Percentiles rank a stretch among this genome's conserved stretches.
These are phyloP conservation scores for Dinochytrium kinnereticum DNA, from an alignment of 371 early-diverging fungal genomes.

Conservation along the genomic window DNA sequence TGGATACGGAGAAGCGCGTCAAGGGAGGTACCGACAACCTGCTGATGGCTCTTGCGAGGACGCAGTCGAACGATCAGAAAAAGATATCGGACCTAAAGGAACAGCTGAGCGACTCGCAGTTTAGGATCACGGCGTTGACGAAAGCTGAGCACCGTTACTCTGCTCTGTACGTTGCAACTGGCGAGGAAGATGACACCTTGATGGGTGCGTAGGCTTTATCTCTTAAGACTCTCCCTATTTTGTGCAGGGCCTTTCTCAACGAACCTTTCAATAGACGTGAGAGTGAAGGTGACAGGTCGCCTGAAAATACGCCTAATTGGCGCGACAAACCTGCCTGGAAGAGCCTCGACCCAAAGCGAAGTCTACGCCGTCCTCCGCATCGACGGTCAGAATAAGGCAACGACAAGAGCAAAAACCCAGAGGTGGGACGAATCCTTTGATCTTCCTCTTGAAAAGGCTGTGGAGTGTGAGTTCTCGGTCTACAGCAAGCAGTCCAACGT, in stretches of 20 bases:
- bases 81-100: slow-evolving; percentile 38
- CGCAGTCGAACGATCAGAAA: slow-evolving; percentile 20
- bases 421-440: slow-evolving; percentile 55
- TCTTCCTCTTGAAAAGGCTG: slow-evolving; percentile 49
- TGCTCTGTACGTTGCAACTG: slow-evolving; percentile 37
- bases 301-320: slow-evolving; percentile 42
- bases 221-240: background rate
- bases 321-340: slow-evolving; percentile 47
- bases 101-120: slow-evolving; percentile 45
- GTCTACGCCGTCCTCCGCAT: slow-evolving; percentile 45
- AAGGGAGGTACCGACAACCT: slow-evolving; percentile 75
- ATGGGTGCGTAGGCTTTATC: slow-evolving; percentile 25
- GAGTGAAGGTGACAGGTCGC: slow-evolving; percentile 42
- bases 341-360: slow-evolving; percentile 41
- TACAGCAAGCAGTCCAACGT: slow-evolving; percentile 39
- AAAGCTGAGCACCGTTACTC: slow-evolving; percentile 50
- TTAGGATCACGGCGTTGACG: slow-evolving; percentile 42
- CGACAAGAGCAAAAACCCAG: slow-evolving; percentile 32
- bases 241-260: background rate
- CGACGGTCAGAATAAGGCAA: slow-evolving; percentile 47
- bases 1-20: slow-evolving; percentile 87
- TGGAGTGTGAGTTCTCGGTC: slow-evolving; percentile 56
- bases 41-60: slow-evolving; percentile 37
- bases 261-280: slow-evolving; percentile 28
- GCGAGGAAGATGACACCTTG: slow-evolving; percentile 40